Evolutionary conservation across 495 filamentous ascomycete genomes (phyloP).

Genomic region (Usnea hakonensis): DNA sequence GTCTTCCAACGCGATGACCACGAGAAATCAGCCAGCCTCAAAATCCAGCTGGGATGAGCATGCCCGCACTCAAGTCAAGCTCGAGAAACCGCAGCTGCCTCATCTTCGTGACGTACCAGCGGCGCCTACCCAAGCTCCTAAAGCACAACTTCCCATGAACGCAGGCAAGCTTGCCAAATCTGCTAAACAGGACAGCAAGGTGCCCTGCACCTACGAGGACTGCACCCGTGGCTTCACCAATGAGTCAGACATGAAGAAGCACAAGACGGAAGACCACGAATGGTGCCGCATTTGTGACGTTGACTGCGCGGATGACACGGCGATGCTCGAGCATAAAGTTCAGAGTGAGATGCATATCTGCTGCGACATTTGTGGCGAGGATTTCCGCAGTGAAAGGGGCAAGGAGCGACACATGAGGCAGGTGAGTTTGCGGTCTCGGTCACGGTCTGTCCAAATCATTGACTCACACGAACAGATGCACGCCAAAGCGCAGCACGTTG

Average conservation of each 20-base stretch:
- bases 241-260: constrained; percentile 34
- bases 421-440: constrained; percentile 27
- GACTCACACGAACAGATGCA: constrained; percentile 29
- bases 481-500: constrained; percentile 34
- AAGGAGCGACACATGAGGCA: constrained; percentile 39
- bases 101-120: background rate
- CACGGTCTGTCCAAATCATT: background rate
- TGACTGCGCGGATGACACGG: constrained; percentile 40
- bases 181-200: constrained; percentile 26
- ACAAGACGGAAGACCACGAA: constrained; percentile 41
- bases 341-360: constrained; percentile 37
- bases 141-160: constrained; percentile 9
- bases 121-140: background rate
- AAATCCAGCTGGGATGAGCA: background rate
- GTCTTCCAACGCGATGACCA: background rate
- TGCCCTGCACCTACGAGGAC: constrained; percentile 50
- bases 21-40: background rate
- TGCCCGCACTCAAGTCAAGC: background rate
- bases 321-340: constrained; percentile 36
- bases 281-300: constrained; percentile 46
- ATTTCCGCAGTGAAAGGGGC: constrained; percentile 42
- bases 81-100: background rate
- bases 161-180: constrained; percentile 9
- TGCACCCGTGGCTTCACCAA: constrained; percentile 58
- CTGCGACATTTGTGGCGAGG: constrained; percentile 45